Evolutionary conservation across 805 yeast species (phyloP).

Genomic region (Candida yuanshanica): DNA sequence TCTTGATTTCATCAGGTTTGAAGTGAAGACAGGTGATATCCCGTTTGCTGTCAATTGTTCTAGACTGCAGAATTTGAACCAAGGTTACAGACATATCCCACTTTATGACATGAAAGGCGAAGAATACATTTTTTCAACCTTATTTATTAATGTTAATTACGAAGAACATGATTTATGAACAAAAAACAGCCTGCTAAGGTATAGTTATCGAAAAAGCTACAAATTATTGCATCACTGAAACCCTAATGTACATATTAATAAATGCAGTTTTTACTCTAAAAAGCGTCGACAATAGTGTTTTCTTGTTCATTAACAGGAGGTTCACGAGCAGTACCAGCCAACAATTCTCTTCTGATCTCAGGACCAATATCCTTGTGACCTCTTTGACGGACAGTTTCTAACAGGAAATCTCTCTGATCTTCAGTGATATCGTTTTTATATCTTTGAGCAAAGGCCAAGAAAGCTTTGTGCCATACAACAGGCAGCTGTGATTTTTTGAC

Average conservation of each 20-base stretch:
- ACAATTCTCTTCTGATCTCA: slow-evolving; percentile 87
- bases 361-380: slow-evolving; percentile 87
- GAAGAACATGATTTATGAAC: slow-evolving; percentile 4
- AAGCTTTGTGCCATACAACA: slow-evolving; percentile 96
- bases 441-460: slow-evolving; percentile 89
- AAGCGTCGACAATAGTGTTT: slow-evolving; percentile 26
- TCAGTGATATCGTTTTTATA: slow-evolving; percentile 98
- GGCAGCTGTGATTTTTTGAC: slow-evolving; percentile 49
- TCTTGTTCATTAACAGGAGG: slow-evolving; percentile 24
- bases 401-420: slow-evolving; percentile 90
- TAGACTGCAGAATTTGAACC: slow-evolving; percentile 55
- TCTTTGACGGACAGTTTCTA: slow-evolving; percentile 88
- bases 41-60: slow-evolving; percentile 56
- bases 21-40: slow-evolving; percentile 38
- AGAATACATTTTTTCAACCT: slow-evolving; percentile 55
- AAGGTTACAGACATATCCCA: slow-evolving; percentile 81
- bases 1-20: slow-evolving; percentile 52
- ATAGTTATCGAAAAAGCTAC: too few species aligned
- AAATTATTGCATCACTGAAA: neutral
- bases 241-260: neutral
- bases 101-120: slow-evolving; percentile 78
- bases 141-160: slow-evolving; percentile 35
- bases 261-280: slow-evolving; percentile 10
- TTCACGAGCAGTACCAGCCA: slow-evolving; percentile 76
- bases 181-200: too few species aligned